Conservation (phyloP, 768 basidiomycete species). For the Hericium erinaceus region DNA sequence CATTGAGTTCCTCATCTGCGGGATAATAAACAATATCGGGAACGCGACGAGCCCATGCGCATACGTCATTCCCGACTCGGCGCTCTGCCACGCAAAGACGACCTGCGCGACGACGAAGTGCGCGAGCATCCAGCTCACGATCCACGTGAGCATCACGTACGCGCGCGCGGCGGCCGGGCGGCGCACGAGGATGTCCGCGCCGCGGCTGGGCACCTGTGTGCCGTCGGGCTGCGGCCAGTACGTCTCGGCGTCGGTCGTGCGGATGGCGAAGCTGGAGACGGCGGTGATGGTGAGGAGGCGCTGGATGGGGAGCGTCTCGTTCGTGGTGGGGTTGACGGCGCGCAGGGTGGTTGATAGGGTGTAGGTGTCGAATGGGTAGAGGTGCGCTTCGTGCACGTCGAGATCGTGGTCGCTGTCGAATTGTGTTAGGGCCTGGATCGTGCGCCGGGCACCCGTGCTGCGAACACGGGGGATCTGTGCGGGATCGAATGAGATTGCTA, state of each 20-base stretch:
- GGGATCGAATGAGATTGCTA: conserved; percentile 38
- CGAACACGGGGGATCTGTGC: conserved; percentile 33
- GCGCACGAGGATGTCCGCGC: conserved; percentile 35
- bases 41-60: conserved; percentile 32
- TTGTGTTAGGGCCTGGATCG: conserved; percentile 46
- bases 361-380: conserved; percentile 54
- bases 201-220: conserved; percentile 26
- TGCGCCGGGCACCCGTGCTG: conserved; percentile 32
- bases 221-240: conserved; percentile 20
- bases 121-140: conserved; percentile 43
- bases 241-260: conserved; percentile 30
- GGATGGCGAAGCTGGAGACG: conserved; percentile 38
- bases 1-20: conserved; percentile 45
- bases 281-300: conserved; percentile 33
- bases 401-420: conserved; percentile 50
- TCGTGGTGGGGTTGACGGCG: conserved; percentile 22
- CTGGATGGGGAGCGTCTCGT: conserved; percentile 33
- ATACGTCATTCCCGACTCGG: conserved; percentile 23
- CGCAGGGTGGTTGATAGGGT: conserved; percentile 39
- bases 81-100: conserved; percentile 30
- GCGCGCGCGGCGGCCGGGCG: conserved; percentile 37
- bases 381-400: conserved; percentile 42
- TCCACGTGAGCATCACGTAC: conserved; percentile 38
- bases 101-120: conserved; percentile 41
- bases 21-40: conserved; percentile 36